Conservation (phyloP, 2,329 filamentous ascomycete genomes). For the Exophiala mesophila region DNA sequence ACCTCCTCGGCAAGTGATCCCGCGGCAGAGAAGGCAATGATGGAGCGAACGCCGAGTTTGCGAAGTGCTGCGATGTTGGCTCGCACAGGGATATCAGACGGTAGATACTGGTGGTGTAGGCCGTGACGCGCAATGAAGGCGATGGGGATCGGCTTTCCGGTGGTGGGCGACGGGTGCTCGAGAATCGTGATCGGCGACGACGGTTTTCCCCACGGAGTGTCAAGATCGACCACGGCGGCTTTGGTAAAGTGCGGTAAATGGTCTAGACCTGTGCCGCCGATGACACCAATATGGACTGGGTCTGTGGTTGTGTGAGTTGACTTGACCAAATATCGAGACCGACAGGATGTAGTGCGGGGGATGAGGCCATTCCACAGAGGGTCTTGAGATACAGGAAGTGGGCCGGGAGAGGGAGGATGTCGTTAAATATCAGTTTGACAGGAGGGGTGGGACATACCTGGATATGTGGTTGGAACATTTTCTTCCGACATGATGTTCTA, state of each 20-base stretch:
- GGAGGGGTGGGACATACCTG: constrained; percentile 8
- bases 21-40: constrained; percentile 94
- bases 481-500: constrained; percentile 10
- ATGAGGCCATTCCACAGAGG: too few relatives aligned
- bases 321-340: too few relatives aligned
- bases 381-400: too few relatives aligned
- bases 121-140: constrained; percentile 96
- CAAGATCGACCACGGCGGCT: constrained; percentile 69
- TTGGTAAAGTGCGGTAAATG: constrained; percentile 82
- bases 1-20: constrained; percentile 89
- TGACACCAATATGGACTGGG: constrained; percentile 77
- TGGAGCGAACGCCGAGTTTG: constrained; percentile 77
- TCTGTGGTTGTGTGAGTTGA: too few relatives aligned
- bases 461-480: constrained; percentile 13
- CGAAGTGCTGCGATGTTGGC: constrained; percentile 98
- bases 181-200: constrained; percentile 77
- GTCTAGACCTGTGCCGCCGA: constrained; percentile 88
- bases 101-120: constrained; percentile 78
- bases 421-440: neutral
- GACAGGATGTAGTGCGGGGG: neutral
- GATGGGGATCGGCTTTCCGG: constrained; percentile 56
- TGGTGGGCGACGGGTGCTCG: constrained; percentile 72
- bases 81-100: constrained; percentile 88
- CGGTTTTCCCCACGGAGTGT: constrained; percentile 84
- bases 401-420: neutral